Percentiles rank a stretch among this genome's conserved stretches.
These are phyloP conservation scores for Phytophthora ohioensis DNA, from an alignment of 352 stramenopile genomes.

Conservation along the genomic window DNA sequence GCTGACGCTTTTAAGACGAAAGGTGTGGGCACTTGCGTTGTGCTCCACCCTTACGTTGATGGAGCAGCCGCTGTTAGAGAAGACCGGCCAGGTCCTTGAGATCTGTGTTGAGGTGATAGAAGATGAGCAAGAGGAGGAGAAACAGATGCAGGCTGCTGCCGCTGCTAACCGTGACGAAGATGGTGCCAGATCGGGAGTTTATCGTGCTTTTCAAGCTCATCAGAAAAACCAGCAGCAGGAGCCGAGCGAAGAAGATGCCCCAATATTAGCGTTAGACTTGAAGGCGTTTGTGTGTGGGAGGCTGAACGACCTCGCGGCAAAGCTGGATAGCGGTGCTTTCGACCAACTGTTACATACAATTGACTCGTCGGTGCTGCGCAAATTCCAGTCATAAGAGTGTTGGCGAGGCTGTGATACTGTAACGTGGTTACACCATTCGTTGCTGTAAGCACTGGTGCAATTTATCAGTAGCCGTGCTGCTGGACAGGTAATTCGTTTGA, in stretches of 20 bases:
- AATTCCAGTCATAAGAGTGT: slow-evolving; percentile 52
- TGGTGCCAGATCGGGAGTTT: slow-evolving; percentile 42
- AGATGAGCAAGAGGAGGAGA: slow-evolving; percentile 56
- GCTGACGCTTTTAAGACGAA: slow-evolving; percentile 62
- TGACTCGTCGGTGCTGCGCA: slow-evolving; percentile 66
- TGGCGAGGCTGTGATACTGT: too few species aligned
- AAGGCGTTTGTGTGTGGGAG: slow-evolving; percentile 50
- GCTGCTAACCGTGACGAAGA: slow-evolving; percentile 22
- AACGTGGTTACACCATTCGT: too few species aligned
- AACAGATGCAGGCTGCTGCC: slow-evolving; percentile 23
- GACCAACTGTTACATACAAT: slow-evolving; percentile 63
- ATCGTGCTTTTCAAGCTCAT: slow-evolving; percentile 61
- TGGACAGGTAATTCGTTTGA: too few species aligned
- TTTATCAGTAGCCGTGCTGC: too few species aligned
- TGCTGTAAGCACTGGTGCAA: too few species aligned
- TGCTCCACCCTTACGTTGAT: slow-evolving; percentile 52
- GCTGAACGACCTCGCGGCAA: slow-evolving; percentile 51
- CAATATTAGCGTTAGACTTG: slow-evolving; percentile 54
- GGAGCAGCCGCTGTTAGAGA: slow-evolving; percentile 56
- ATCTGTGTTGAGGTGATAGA: slow-evolving; percentile 74
- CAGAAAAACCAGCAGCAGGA: slow-evolving; percentile 39
- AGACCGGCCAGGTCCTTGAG: slow-evolving; percentile 74
- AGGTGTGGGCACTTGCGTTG: slow-evolving; percentile 75
- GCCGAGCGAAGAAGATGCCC: slow-evolving; percentile 41
- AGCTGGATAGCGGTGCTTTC: slow-evolving; percentile 55